Base-by-base conservation (phyloP, 208 protist genomes). In the Trypanosoma cruzi region DNA sequence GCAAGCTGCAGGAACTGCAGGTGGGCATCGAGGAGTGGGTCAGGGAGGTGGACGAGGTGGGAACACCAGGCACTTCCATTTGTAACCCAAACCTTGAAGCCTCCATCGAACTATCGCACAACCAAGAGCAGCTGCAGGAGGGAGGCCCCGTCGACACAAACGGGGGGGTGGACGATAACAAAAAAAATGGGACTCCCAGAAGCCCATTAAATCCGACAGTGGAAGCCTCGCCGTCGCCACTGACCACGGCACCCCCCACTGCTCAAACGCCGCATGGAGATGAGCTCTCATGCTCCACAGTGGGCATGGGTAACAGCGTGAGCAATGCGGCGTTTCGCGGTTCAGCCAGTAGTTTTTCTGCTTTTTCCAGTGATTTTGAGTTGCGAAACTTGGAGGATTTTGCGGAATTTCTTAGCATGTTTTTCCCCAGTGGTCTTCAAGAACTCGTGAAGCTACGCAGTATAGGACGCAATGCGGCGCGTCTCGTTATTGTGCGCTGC, bases 401-500 rank as follows among this genome's bases (percentile, higher is more conserved):
- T 37, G 84, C 86, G n/a, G 52, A 62, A 0, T 85, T 92, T 67
- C 62, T 95, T 64, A 42, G 64, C 6, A 68, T 83, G 14, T 70
- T 95, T 29, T 90, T 90, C 55, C 53, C 75, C 55, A 64, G 63
- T 59, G 81, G 81, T 40, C n/a, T 85, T 49, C 82, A 85, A 7
- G 86, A 95, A 73, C 79, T 76, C 32, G 40, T 61, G 28, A 84
- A 82, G 58, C 76, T 93, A 68, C 90, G 85, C 40, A 66, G 65
- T 22, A 70, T 88, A n/a, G 90, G 74, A 10, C 85, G 83, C 37
- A 87, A 76, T 28, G 72, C 89, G 34, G 80, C 73, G 14, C 80
- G 79, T 16, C 72, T 95, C 14, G 58, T 83, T n/a, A 83, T 82
- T 55, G 87, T 92, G 34, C 86, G 90, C 37, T 95, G 86, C 76